A percentile compares a stretch with the other conserved stretches of the same genome.
Evolutionary conservation across 331 rosid genomes (phyloP).

Genomic region (Dryas integrifolia): DNA sequence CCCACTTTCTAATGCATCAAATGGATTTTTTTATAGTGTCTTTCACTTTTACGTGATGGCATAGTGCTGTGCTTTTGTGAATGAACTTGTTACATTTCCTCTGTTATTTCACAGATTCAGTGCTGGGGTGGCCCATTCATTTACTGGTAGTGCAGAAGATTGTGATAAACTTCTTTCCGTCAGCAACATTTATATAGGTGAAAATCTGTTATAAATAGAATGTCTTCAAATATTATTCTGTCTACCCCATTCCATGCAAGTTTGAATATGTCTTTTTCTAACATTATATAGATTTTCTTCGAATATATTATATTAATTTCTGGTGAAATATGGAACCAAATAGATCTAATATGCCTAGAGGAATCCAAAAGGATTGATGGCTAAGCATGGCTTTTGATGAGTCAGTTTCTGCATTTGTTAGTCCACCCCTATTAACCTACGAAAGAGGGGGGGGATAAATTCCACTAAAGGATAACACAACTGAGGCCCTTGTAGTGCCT

Average conservation of each 20-base stretch:
- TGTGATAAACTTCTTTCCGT: slow-evolving; percentile 72
- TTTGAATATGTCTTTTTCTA: slow-evolving; percentile 6
- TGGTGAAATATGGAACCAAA: neutral
- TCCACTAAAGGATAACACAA: neutral
- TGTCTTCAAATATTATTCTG: neutral
- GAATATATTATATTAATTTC: neutral
- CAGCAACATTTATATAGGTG: slow-evolving; percentile 75
- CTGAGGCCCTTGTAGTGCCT: neutral
- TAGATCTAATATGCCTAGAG: neutral
- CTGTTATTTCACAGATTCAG: slow-evolving; percentile 51
- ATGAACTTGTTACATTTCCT: slow-evolving; percentile 20
- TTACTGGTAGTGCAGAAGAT: slow-evolving; percentile 84
- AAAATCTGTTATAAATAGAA: slow-evolving; percentile 1
- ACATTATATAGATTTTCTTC: neutral
- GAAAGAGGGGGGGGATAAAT: neutral
- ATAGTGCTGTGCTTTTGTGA: slow-evolving; percentile 16
- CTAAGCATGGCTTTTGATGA: neutral
- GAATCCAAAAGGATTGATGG: neutral
- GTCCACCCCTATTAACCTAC: neutral
- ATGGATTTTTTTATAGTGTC: neutral
- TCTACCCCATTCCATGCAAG: neutral
- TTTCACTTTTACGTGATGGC: slow-evolving; percentile 8
- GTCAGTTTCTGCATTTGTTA: neutral
- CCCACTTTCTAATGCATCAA: too few relatives aligned
- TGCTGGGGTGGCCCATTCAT: slow-evolving; percentile 88